A percentile compares a stretch with the other conserved stretches of the same genome.
Conservation (phyloP, 768 basidiomycete species). For the Leccinum uliginosum region DNA sequence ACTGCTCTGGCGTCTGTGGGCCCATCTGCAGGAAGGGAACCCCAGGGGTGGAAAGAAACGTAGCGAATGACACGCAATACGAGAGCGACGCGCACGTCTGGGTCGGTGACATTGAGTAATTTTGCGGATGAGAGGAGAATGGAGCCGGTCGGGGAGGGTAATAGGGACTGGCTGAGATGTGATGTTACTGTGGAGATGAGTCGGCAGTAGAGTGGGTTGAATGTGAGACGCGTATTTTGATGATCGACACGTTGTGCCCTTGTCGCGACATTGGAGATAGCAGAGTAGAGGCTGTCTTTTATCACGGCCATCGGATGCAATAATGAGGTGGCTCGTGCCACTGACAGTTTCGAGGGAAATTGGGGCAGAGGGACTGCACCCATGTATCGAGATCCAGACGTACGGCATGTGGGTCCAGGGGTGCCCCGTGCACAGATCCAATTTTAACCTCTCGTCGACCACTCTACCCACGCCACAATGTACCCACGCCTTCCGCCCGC, state of each 20-base stretch:
- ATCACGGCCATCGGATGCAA: constrained; percentile 31
- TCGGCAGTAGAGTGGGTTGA: neutral
- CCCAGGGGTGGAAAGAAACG: constrained; percentile 75
- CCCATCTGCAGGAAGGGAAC: constrained; percentile 60
- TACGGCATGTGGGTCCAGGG: too few relatives aligned
- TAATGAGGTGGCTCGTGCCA: constrained; percentile 26
- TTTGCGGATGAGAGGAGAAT: constrained; percentile 40
- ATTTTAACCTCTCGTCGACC: too few relatives aligned
- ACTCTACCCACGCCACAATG: too few relatives aligned
- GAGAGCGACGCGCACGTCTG: constrained; percentile 36
- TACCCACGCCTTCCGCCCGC: too few relatives aligned
- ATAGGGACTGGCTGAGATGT: constrained; percentile 32
- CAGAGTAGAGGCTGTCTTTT: constrained; percentile 35
- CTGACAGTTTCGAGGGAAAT: constrained; percentile 34
- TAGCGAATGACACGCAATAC: constrained; percentile 61
- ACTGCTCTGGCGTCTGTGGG: constrained; percentile 43
- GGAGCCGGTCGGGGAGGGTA: constrained; percentile 47
- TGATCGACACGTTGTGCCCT: constrained; percentile 39
- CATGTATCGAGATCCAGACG: too few relatives aligned
- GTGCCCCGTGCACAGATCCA: too few relatives aligned
- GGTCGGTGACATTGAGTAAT: constrained; percentile 33
- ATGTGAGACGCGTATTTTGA: constrained; percentile 34
- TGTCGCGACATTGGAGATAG: constrained; percentile 34
- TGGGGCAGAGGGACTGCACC: too few relatives aligned
- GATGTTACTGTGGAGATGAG: constrained; percentile 42